Percentiles rank a stretch among this genome's conserved stretches.
phyloP scores from a whole-genome alignment of 2,329 filamentous ascomycete species.

The Nectriaceae sp. region DNA sequence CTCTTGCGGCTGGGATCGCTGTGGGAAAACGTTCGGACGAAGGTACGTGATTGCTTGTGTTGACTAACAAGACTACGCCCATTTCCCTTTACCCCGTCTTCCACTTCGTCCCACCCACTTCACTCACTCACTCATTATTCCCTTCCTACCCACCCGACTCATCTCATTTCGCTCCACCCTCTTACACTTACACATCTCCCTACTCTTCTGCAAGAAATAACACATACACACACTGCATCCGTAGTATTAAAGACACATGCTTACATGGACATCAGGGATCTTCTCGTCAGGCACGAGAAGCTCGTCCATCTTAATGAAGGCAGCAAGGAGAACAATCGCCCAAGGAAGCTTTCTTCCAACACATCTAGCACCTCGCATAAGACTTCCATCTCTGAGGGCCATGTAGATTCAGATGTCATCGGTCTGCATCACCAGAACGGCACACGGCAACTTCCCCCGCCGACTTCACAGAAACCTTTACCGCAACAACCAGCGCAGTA shows the following conservation, averaged over 20 bases:
- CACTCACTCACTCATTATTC: constrained; percentile 10
- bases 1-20: constrained; percentile 58
- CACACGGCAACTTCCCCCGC: constrained; percentile 18
- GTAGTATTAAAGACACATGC: constrained; percentile 25
- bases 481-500: constrained; percentile 36
- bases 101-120: constrained; percentile 19
- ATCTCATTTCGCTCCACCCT: constrained; percentile 2
- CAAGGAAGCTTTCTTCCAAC: constrained; percentile 54
- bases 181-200: constrained; percentile 1
- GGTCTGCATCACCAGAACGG: constrained; percentile 39
- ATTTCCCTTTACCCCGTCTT: constrained; percentile 15
- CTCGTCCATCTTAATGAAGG: constrained; percentile 64
- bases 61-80: constrained; percentile 18
- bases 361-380: constrained; percentile 43
- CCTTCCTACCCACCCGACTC: constrained; percentile 10
- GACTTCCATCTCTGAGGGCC: constrained; percentile 49
- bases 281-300: constrained; percentile 65
- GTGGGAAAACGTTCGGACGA: constrained; percentile 64
- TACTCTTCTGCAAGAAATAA: not conserved
- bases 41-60: constrained; percentile 49
- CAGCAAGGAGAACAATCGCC: constrained; percentile 53
- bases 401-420: constrained; percentile 49
- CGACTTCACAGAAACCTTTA: constrained; percentile 29
- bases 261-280: constrained; percentile 66
- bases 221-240: not conserved